Base-by-base conservation (phyloP, 2,329 filamentous ascomycete species). In the Kalmusia sp. region DNA sequence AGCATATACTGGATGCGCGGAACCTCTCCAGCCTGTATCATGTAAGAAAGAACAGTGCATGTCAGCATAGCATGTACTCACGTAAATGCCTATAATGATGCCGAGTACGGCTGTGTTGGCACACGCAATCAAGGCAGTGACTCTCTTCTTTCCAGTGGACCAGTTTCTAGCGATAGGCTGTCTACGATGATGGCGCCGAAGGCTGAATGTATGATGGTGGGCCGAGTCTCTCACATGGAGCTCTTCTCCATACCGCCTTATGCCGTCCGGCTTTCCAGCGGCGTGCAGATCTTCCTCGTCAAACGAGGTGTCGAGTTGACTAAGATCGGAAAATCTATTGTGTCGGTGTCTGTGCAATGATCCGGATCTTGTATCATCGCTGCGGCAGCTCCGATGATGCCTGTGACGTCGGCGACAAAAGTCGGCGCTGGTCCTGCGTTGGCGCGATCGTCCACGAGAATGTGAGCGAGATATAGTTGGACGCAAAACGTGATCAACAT, bases 1-100 rank as follows among this genome's bases (percentile, higher is more conserved):
- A 93, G 84, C 63, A 86, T 87, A 69, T 92, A 92, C 67, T 92
- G 89, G 22, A 93, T 90, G 3, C 86, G 84, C n/a, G 90, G 89
- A 1, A 92, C 89, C 61, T 92, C 82, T 3, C 90, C 90, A 49
- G 88, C 87, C 77, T 63, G 22, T 2, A 14, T 9, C 21, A 3
- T 34, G 31, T 67, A 27, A 63, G 50, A 57, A 7, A 52, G 28
- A 21, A 11, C 27, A 43, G 8, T 14, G 4, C 9, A 51, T 19
- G 55, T 31, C 3, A 11, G 4, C 22, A 30, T 4, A 46, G 14
- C 7, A 31, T 5, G 7, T 8, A 53, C 76, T 65, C 55, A 76
- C 79, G 68, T 92, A 93, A 19, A 92, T 88, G 1, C 90, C 90
- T 52, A 91, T 77, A 19, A 92, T 78, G 22, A 90, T 76, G 0